A percentile compares a stretch with the other conserved stretches of the same genome.
Conservation (phyloP, 1,284 basidiomycete species). For the Pterulicium gracile region DNA sequence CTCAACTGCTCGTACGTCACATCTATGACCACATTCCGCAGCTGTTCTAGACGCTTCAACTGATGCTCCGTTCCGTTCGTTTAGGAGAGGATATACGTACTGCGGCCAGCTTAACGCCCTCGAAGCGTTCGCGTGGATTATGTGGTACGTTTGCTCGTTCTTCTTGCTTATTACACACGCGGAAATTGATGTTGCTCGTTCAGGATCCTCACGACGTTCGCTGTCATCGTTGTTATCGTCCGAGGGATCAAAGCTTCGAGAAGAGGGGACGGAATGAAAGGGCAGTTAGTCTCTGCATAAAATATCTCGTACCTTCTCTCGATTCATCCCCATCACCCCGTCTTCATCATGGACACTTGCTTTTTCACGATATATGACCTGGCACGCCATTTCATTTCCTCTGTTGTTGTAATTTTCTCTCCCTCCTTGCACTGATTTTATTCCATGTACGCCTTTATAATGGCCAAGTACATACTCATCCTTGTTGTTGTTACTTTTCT, state of each 20-base stretch:
- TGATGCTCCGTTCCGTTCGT: conserved; percentile 2
- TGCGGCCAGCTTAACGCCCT: conserved; percentile 58
- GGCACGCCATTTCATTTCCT: too few relatives aligned
- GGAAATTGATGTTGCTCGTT: conserved; percentile 2
- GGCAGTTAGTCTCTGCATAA: conserved; percentile 28
- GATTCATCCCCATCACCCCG: too few relatives aligned
- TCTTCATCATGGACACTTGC: too few relatives aligned
- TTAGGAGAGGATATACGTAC: conserved; percentile 34
- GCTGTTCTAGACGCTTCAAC: background rate
- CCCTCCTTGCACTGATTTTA: too few relatives aligned
- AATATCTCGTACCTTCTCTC: too few relatives aligned
- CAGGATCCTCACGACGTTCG: conserved; percentile 47
- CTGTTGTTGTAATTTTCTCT: too few relatives aligned
- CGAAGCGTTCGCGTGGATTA: conserved; percentile 51
- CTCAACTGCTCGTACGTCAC: conserved; percentile 49
- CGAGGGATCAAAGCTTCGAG: conserved; percentile 39
- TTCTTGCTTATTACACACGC: conserved; percentile 2
- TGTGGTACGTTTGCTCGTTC: conserved; percentile 33
- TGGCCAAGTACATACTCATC: too few relatives aligned
- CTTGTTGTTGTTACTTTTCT: too few relatives aligned
- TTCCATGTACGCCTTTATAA: too few relatives aligned
- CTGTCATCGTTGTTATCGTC: conserved; percentile 39
- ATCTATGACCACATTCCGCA: background rate
- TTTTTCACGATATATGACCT: too few relatives aligned
- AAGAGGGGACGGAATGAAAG: conserved; percentile 46